phyloP scores from a whole-genome alignment of 331 rosid genomes.

The Pyrus hybrid region DNA sequence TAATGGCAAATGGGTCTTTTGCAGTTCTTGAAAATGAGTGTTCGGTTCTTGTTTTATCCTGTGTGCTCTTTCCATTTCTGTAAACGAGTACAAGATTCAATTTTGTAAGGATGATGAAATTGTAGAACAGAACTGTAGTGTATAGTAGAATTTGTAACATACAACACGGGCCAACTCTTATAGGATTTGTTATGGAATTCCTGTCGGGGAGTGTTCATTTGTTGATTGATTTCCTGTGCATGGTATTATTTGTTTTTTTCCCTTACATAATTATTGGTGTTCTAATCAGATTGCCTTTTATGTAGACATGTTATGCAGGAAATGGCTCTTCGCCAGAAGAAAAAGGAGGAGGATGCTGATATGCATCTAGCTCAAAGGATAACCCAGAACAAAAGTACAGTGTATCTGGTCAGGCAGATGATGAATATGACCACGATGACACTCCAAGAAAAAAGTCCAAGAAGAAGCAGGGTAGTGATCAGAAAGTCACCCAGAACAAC shows the following conservation, averaged over 20 bases:
- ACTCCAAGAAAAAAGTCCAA: slow-evolving; percentile 51
- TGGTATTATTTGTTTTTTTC: not conserved
- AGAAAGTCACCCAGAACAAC: slow-evolving; percentile 32
- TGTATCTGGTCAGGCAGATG: slow-evolving; percentile 60
- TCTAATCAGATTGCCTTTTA: slow-evolving; percentile 2
- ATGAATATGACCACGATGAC: slow-evolving; percentile 76
- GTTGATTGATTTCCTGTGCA: not conserved
- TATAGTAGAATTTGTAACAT: not conserved
- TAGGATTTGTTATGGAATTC: not conserved
- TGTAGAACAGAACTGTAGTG: not conserved
- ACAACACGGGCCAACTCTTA: not conserved
- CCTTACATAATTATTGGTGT: not conserved
- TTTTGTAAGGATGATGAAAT: not conserved
- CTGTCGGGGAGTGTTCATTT: not conserved
- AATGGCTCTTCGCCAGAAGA: slow-evolving; percentile 36
- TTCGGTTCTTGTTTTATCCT: not conserved
- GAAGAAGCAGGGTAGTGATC: slow-evolving; percentile 51
- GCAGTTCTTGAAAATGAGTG: not conserved
- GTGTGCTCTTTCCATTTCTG: not conserved
- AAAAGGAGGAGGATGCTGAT: slow-evolving; percentile 71
- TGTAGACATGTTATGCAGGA: slow-evolving; percentile 40
- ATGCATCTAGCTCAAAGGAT: slow-evolving; percentile 73
- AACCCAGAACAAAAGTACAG: slow-evolving; percentile 68
- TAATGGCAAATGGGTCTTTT: not conserved
- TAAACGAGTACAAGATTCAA: not conserved